These are phyloP conservation scores for Elsinoe arachidis DNA, from an alignment of 2,329 filamentous ascomycete species.

Conservation along the genomic window DNA sequence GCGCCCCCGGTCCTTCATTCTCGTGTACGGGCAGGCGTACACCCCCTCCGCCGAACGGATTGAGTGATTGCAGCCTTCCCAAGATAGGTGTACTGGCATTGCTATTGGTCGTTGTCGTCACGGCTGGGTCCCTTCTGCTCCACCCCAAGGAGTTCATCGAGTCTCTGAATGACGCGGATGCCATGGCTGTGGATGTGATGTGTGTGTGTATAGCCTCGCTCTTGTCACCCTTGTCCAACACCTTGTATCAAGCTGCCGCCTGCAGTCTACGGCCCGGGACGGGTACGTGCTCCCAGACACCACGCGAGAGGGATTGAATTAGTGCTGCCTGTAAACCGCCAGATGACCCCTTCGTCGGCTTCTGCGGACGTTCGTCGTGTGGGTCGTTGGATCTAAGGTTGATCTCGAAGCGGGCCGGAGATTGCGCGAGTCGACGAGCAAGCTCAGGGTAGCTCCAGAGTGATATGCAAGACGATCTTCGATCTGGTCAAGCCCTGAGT, in stretches of 20 bases:
- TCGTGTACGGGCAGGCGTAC: conserved; percentile 83
- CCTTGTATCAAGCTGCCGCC: conserved; percentile 12
- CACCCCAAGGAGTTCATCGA: conserved; percentile 92
- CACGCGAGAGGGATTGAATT: conserved; percentile 13
- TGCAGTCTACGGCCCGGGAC: neutral
- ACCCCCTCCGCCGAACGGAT: conserved; percentile 81
- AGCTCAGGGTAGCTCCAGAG: neutral
- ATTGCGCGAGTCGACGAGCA: neutral
- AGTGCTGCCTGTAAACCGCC: conserved; percentile 15
- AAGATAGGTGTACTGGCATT: conserved; percentile 62
- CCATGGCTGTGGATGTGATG: conserved; percentile 48
- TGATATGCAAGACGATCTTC: neutral
- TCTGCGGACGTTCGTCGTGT: neutral
- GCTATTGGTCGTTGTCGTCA: conserved; percentile 71
- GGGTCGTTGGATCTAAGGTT: conserved; percentile 8
- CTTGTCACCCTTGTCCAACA: neutral
- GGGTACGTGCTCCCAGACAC: neutral
- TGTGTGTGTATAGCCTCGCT: conserved; percentile 4
- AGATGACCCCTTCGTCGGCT: conserved; percentile 2
- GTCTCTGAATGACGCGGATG: conserved; percentile 81
- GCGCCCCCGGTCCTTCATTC: conserved; percentile 63
- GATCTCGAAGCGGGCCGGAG: conserved; percentile 4
- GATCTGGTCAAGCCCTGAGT: conserved; percentile 3
- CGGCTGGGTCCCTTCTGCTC: conserved; percentile 73
- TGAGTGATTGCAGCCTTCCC: conserved; percentile 72